Percentiles rank a stretch among this genome's conserved stretches.
Conservation (phyloP, 768 basidiomycete genomes). For the Coprinopsis cinerea region DNA sequence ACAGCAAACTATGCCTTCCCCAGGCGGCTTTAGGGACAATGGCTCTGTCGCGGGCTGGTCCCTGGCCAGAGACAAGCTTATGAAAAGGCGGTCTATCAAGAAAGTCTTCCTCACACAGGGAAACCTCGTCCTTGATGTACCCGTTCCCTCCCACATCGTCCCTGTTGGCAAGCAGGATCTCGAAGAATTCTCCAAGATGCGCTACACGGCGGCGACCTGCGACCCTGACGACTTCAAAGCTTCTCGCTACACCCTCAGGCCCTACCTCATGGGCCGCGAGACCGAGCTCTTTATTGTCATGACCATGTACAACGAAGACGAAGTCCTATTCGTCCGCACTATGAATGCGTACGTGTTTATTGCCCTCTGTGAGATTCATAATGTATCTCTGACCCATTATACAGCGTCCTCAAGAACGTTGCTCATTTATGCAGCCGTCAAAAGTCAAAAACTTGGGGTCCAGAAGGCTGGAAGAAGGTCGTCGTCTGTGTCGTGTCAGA, state of each 20-base stretch:
- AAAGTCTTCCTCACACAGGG: conserved; percentile 78
- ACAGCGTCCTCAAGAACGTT: conserved; percentile 80
- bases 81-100: conserved; percentile 73
- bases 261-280: conserved; percentile 69
- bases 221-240: conserved; percentile 86
- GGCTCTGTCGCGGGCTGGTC: conserved; percentile 59
- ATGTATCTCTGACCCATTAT: conserved; percentile 11
- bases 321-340: conserved; percentile 68
- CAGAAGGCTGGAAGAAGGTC: conserved; percentile 86
- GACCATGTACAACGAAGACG: conserved; percentile 96
- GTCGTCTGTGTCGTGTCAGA: conserved; percentile 87
- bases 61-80: conserved; percentile 68
- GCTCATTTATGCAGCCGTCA: conserved; percentile 68
- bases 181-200: conserved; percentile 79
- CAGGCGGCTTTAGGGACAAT: conserved; percentile 40
- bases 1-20: conserved; percentile 33
- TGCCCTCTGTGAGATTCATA: conserved; percentile 1
- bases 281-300: conserved; percentile 95
- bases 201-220: conserved; percentile 85
- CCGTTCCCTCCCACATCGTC: conserved; percentile 72
- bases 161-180: conserved; percentile 55
- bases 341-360: conserved; percentile 68
- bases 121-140: conserved; percentile 80
- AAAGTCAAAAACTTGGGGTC: conserved; percentile 78
- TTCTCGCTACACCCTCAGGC: conserved; percentile 71